Conservation (phyloP, 225 moss, liverwort and hornwort genomes). For the Antitrichia curtipendula region DNA sequence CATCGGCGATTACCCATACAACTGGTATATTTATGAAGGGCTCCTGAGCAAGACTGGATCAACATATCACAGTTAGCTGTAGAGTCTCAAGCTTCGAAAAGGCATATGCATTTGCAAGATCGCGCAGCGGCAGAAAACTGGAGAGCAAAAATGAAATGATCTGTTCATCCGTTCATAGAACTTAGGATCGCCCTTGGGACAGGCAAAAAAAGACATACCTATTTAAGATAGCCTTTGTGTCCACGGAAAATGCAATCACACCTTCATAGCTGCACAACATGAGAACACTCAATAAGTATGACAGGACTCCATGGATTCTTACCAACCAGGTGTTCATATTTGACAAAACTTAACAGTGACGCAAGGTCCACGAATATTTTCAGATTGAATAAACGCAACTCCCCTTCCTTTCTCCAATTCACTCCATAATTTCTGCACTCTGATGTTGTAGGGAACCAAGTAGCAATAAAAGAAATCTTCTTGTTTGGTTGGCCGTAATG, state of each 20-base stretch:
- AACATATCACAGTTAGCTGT: not conserved
- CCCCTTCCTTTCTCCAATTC: not conserved
- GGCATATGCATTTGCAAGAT: not conserved
- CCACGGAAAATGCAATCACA: constrained; percentile 39
- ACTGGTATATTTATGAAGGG: constrained; percentile 42
- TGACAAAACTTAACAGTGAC: not conserved
- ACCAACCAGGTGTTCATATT: not conserved
- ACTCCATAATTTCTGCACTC: not conserved
- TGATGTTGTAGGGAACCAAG: not conserved
- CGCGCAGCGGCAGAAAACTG: not conserved
- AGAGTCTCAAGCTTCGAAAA: not conserved
- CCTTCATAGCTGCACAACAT: constrained; percentile 45
- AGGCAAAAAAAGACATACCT: not conserved
- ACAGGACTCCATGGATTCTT: not conserved
- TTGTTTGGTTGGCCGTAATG: not conserved
- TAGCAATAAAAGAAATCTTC: not conserved
- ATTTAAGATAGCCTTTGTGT: constrained; percentile 22
- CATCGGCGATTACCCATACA: constrained; percentile 41
- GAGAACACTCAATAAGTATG: not conserved
- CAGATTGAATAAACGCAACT: not conserved
- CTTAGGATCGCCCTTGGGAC: not conserved
- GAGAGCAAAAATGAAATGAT: not conserved
- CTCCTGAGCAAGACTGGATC: constrained; percentile 41
- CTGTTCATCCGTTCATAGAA: not conserved
- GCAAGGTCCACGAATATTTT: not conserved